A percentile compares a stretch with the other conserved stretches of the same genome.
Conservation (phyloP, 805 yeast species). For the Candida caryicola region DNA sequence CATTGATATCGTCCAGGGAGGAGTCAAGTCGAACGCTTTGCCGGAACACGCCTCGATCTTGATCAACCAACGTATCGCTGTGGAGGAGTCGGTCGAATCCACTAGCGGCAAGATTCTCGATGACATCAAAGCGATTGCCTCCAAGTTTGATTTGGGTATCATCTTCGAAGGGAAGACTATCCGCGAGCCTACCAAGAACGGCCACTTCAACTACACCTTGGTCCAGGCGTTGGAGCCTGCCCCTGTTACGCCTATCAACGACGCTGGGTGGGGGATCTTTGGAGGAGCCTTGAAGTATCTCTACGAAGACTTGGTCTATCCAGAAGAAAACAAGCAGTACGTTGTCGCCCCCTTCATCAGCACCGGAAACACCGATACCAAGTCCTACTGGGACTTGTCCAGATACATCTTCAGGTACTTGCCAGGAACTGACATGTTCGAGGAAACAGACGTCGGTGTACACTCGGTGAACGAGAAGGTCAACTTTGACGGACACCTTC, state of each 20-base stretch:
- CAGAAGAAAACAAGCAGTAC: constrained; percentile 21
- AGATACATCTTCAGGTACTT: constrained; percentile 35
- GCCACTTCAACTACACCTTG: constrained; percentile 31
- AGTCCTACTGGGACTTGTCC: constrained; percentile 40
- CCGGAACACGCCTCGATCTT: constrained; percentile 46
- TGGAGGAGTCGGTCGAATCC: constrained; percentile 38
- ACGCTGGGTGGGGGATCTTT: constrained; percentile 31
- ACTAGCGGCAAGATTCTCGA: constrained; percentile 31
- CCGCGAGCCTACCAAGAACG: constrained; percentile 22
- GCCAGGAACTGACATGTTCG: constrained; percentile 21
- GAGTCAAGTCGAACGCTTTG: constrained; percentile 49
- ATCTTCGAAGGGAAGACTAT: constrained; percentile 24
- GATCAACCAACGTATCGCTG: constrained; percentile 46
- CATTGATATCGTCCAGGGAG: constrained; percentile 46
- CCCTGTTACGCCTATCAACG: constrained; percentile 35
- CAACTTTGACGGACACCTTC: constrained; percentile 30
- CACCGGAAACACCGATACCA: constrained; percentile 43
- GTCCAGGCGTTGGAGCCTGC: constrained; percentile 33
- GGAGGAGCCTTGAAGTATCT: constrained; percentile 38
- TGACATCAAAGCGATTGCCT: constrained; percentile 32
- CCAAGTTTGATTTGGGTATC: constrained; percentile 36
- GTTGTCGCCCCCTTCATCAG: constrained; percentile 34
- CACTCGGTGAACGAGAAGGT: constrained; percentile 38
- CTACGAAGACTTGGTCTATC: constrained; percentile 33
- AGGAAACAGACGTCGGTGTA: constrained; percentile 17